phyloP scores from a whole-genome alignment of 768 basidiomycete genomes.

The Mycena kentingensis region DNA sequence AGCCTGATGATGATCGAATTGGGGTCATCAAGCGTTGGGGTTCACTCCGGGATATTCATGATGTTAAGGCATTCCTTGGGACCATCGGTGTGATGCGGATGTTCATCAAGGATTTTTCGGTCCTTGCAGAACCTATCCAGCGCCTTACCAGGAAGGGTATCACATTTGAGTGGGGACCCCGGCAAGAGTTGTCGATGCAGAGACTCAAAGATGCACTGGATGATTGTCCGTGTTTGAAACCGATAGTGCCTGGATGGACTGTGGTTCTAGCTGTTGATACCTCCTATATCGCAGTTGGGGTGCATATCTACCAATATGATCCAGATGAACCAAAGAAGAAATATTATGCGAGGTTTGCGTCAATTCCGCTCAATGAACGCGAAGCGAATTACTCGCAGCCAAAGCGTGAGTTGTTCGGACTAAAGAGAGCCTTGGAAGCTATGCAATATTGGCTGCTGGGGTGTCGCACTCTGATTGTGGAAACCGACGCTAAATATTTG shows the following conservation, averaged over 20 bases:
- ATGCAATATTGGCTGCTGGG: too few relatives aligned
- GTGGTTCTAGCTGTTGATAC: slow-evolving; percentile 34
- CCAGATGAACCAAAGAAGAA: slow-evolving; percentile 17
- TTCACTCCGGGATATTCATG: background rate
- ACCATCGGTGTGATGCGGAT: slow-evolving; percentile 4
- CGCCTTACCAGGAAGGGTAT: background rate
- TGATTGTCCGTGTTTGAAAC: slow-evolving; percentile 26
- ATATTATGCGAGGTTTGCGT: slow-evolving; percentile 25
- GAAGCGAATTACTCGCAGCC: slow-evolving; percentile 38
- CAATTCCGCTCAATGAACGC: slow-evolving; percentile 36
- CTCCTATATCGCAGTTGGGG: slow-evolving; percentile 35
- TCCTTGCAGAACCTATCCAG: background rate
- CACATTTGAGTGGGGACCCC: slow-evolving; percentile 25
- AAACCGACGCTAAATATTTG: too few relatives aligned
- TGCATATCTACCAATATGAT: slow-evolving; percentile 37
- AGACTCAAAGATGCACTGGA: slow-evolving; percentile 20
- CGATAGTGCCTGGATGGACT: slow-evolving; percentile 30
- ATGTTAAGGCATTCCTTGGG: slow-evolving; percentile 20
- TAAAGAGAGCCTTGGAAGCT: slow-evolving; percentile 32
- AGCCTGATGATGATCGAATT: slow-evolving; percentile 23
- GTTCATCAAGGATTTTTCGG: slow-evolving; percentile 25
- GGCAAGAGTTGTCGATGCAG: too few relatives aligned
- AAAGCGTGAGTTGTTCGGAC: slow-evolving; percentile 42
- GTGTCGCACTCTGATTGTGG: too few relatives aligned
- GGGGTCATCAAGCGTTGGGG: slow-evolving; percentile 24